Conservation (phyloP, 1,139 yeast genomes). For the Hansenula anomala region DNA sequence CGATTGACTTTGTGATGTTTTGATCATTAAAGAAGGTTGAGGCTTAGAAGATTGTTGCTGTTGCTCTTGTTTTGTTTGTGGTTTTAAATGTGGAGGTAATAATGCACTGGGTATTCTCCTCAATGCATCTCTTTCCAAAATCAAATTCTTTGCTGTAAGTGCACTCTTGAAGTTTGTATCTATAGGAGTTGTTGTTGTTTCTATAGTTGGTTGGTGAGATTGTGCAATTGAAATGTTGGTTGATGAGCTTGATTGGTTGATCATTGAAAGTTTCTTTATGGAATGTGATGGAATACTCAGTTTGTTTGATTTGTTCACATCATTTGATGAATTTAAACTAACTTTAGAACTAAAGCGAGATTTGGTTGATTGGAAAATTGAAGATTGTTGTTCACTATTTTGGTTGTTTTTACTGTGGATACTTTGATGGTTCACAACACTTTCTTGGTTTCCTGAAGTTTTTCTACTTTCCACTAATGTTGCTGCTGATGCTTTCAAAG, state of each 20-base stretch:
- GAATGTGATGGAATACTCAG: constrained; percentile 8
- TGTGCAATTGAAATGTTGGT: constrained; percentile 5
- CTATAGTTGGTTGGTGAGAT: not conserved
- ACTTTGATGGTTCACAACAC: not conserved
- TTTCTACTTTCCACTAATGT: constrained; percentile 16
- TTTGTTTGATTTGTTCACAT: not conserved
- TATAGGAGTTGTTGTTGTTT: not conserved
- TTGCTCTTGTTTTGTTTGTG: constrained; percentile 7
- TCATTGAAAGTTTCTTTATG: constrained; percentile 17
- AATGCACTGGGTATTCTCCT: constrained; percentile 21
- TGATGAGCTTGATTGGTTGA: constrained; percentile 18
- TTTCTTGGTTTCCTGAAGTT: not conserved
- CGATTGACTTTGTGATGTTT: not conserved
- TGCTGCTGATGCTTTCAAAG: constrained; percentile 21
- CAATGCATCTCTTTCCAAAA: constrained; percentile 20
- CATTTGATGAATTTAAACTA: not conserved
- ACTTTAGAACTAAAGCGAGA: not conserved
- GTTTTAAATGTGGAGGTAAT: constrained; percentile 22
- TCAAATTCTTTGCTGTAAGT: constrained; percentile 8
- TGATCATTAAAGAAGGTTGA: not conserved
- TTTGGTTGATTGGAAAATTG: not conserved
- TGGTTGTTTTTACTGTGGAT: not conserved
- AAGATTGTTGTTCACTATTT: not conserved
- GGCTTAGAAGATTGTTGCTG: too few relatives aligned
- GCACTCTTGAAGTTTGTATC: constrained; percentile 4